Conservation (phyloP, 202 grass and related monocot species). For the Setaria italica region DNA sequence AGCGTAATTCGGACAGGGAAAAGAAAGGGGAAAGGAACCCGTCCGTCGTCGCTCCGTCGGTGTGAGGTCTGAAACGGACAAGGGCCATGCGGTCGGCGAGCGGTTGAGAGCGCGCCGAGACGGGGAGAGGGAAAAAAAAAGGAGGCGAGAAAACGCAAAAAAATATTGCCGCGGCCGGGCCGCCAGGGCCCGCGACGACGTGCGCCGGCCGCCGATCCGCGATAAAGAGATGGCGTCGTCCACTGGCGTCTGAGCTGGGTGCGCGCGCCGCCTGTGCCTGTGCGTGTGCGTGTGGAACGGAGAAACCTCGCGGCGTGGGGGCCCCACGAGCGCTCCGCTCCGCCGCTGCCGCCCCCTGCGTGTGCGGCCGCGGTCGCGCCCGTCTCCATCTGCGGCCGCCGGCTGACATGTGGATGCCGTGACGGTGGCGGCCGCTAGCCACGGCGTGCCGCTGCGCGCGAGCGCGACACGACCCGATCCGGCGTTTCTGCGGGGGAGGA, state of each 20-base stretch:
- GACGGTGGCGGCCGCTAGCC: conserved; percentile 20
- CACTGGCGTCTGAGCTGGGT: conserved; percentile 11
- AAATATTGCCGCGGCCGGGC: neutral
- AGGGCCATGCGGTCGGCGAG: neutral
- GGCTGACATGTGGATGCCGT: conserved; percentile 45
- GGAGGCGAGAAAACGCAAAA: too few species aligned
- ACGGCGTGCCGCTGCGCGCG: neutral
- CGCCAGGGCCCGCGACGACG: neutral
- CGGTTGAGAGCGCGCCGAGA: neutral
- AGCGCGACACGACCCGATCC: neutral
- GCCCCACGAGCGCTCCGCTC: neutral
- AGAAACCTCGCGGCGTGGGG: neutral
- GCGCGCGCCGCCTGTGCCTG: neutral
- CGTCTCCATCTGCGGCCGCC: neutral
- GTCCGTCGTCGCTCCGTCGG: conserved; percentile 24
- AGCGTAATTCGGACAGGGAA: neutral
- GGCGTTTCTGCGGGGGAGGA: conserved; percentile 13
- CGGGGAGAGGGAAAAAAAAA: too few species aligned
- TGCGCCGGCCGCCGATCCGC: conserved; percentile 40
- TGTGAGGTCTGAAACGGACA: conserved; percentile 7
- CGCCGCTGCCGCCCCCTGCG: neutral
- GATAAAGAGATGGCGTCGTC: neutral
- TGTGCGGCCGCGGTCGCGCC: neutral
- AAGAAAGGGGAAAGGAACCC: neutral
- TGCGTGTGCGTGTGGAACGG: conserved; percentile 39